Evolutionary conservation across 257 asterid species (phyloP), one percentile per base, ranked within the genome.

Genomic region (Solanum peruvianum): DNA sequence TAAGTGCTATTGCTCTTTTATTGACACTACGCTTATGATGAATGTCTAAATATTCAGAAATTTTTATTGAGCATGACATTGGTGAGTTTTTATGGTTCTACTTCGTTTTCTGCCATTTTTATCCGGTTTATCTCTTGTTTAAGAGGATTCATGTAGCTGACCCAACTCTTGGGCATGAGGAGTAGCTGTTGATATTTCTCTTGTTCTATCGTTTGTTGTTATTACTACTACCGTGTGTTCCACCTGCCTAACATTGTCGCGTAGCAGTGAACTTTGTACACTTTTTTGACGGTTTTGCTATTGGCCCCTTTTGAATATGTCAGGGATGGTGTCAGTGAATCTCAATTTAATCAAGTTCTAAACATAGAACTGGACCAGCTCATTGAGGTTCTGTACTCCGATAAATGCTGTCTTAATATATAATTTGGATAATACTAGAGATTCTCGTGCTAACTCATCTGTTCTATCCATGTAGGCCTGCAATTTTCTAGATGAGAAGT

Each of bases 251-350:
- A 29, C 67, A 44, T 8, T 15, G 67, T 80, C 11, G 29, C 29
- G 11, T 45, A 47, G 85, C 44, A 9, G 69, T 47, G 66, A 47
- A 80, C 67, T 45, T 80, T 5, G 44, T 80, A 18, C 27, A 10
- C 23, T 16, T 47, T 11, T 29, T 80, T 49, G 69, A 16, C 2
- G 20, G 42, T 20, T 47, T 49, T 47, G 29, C 85, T 80, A 29
- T 29, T 80, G 85, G 20, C 10, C 20, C 62, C 8, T 29, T 29
- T 29, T 29, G 29, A 3, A 47, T 47, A 80, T 90, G 62, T 47
- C 96, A 96, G 98, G 88, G 98, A 95, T 58, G 99, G 98, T 39
- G 98, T 96, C 33, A 95, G 99, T 64, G 99, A 96, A 41, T 93
- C 97, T 6, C 99, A 96, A 88, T 96, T 96, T 84, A 93, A 89